Conservation (phyloP, 176 grass and related monocot genomes). For the Thinopyrum elongatum region DNA sequence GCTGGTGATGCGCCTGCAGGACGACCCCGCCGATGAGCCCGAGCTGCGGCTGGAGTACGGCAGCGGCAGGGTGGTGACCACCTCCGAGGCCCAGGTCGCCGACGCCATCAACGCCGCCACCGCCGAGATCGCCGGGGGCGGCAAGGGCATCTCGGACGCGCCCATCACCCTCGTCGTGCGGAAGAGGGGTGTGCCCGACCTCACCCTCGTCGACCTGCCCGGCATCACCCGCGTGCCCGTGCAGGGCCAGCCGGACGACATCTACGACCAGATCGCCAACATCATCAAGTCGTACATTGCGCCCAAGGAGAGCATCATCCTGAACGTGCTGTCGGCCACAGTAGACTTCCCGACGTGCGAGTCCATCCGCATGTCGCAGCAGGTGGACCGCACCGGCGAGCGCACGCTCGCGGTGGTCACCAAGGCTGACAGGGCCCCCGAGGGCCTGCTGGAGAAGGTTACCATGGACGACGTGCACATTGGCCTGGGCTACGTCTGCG, state of each 20-base stretch:
- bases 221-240: conserved; percentile 63
- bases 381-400: no score
- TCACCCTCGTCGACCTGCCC: conserved; percentile 55
- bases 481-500: conserved; percentile 64
- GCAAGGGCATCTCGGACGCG: conserved; percentile 53
- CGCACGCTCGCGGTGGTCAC: conserved; percentile 66
- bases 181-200: conserved; percentile 50
- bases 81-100: no score
- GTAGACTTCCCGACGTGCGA: background rate
- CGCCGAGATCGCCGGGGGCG: conserved; percentile 45
- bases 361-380: no score
- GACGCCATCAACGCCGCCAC: no score
- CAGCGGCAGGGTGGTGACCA: no score
- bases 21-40: no score
- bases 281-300: conserved; percentile 43
- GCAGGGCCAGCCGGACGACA: conserved; percentile 42
- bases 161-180: conserved; percentile 61
- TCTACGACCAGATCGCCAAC: conserved; percentile 51
- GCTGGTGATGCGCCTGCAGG: no score
- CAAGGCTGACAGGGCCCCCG: conserved; percentile 43
- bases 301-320: no score
- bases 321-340: no score
- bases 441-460: conserved; percentile 63
- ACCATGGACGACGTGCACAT: conserved; percentile 57
- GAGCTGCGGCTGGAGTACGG: no score